Evolutionary conservation across 352 stramenopile species (phyloP), one percentile per base, ranked within the genome.

Genomic region (Pythium guiyangense): DNA sequence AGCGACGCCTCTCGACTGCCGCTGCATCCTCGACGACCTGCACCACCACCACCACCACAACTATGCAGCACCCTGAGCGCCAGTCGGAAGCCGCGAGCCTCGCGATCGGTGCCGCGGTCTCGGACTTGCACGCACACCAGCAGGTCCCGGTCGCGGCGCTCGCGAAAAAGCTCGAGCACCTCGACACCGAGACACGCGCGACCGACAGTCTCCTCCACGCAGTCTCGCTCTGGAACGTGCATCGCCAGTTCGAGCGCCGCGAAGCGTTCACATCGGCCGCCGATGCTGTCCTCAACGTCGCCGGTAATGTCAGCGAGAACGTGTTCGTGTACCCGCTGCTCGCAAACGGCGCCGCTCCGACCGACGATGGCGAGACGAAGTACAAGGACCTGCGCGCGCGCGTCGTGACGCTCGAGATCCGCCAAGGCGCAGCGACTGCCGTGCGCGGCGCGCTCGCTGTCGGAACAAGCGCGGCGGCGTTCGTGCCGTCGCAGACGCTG

Each of bases 401-500:
- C 27, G 62, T 88, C 34, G 76, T 82, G 65, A 79, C 58, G 63
- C 73, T 90, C 18, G 69, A 88, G 64, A 82, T 87, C 61, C 72
- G 77, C 43, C 29, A 61, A 2, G 77, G 82, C 50, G 82, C 82
- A 0, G 79, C 76, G 4, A 62, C 77, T 17, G 73, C 78, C 9
- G 66, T 92, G 27, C 79, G 74, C 27, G 82, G 82, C 14, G 82
- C 79, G 29, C 65, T 90, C 46, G 70, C 77, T 0, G 74, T 78
- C 2, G 77, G 82, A 48, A 66, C 74, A 22, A 72, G 58, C 5
- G 74, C 74, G 6, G 46, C 82, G 2, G 80, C 68, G 31, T 64
- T 92, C 42, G 67, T 86, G 44, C 76, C 82, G 27, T 88, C 79
- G 65, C 82, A 92, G 67, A 79, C 73, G 63, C 70, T 92, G 64